phyloP scores from a whole-genome alignment of 176 grass and related monocot species.

The Eragrostis nindensis region DNA sequence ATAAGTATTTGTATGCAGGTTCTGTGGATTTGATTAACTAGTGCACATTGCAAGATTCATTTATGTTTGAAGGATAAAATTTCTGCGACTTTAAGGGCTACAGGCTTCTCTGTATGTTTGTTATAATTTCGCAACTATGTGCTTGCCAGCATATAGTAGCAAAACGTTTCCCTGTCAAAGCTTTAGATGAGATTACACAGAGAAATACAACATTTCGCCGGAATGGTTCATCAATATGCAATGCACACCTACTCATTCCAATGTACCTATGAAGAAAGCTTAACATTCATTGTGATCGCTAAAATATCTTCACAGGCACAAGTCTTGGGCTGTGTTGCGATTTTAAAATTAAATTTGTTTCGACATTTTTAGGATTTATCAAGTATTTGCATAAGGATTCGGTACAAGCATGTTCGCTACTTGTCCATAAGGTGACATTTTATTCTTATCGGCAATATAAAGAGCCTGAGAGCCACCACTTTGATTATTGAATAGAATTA shows the following conservation, averaged over 20 bases:
- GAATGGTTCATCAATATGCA: neutral
- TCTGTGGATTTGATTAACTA: neutral
- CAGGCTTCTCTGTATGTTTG: neutral
- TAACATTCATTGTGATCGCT: neutral
- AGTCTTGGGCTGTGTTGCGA: neutral
- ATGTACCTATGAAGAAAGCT: neutral
- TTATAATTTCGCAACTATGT: neutral
- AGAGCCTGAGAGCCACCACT: constrained; percentile 18
- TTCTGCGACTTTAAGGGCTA: neutral
- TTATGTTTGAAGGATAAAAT: neutral
- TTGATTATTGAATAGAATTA: neutral
- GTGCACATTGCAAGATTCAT: neutral
- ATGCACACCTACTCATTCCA: neutral
- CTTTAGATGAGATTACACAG: neutral
- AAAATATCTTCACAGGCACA: neutral
- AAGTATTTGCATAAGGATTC: neutral
- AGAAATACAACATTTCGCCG: neutral
- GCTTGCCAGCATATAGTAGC: neutral
- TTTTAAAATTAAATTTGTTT: neutral
- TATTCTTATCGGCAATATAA: constrained; percentile 14
- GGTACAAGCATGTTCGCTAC: neutral
- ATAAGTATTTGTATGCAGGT: neutral
- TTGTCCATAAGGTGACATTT: neutral
- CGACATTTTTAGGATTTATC: constrained; percentile 12
- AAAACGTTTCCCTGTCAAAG: neutral